Evolutionary conservation across 2,329 filamentous ascomycete species (phyloP).

Genomic region (Penicillium capsulatum): DNA sequence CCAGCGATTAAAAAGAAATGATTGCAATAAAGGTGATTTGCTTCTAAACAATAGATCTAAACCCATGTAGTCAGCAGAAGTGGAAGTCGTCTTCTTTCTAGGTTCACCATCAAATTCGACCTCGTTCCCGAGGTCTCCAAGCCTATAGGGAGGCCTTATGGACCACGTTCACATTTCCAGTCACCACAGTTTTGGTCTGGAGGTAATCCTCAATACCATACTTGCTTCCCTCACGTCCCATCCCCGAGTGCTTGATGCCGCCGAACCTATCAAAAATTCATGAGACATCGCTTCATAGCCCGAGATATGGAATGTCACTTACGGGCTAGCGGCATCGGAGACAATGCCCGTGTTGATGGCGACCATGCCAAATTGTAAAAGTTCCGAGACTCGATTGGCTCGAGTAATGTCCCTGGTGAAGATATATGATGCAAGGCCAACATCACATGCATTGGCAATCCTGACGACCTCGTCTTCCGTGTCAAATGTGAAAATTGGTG

Average conservation of each 20-base stretch:
- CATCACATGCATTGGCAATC: constrained; percentile 55
- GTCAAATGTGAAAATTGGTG: constrained; percentile 58
- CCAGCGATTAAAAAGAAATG: too few species aligned
- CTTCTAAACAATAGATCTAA: too few species aligned
- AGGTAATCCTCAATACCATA: constrained; percentile 58
- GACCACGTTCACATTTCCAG: too few species aligned
- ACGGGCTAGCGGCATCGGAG: constrained; percentile 51
- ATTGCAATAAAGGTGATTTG: too few species aligned
- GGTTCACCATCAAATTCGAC: too few species aligned
- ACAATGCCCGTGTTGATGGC: constrained; percentile 54
- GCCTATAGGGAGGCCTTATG: too few species aligned
- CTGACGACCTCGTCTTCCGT: constrained; percentile 58
- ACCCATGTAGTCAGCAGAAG: too few species aligned
- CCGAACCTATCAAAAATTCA: too few species aligned
- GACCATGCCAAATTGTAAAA: constrained; percentile 63
- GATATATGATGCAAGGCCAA: constrained; percentile 61
- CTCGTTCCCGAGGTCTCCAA: too few species aligned
- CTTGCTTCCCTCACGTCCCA: constrained; percentile 61
- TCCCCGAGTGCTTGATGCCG: constrained; percentile 61
- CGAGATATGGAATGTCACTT: too few species aligned
- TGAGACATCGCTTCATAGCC: too few species aligned
- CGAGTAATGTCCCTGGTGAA: constrained; percentile 57
- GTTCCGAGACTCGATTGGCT: constrained; percentile 55
- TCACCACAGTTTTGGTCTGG: constrained; percentile 1
- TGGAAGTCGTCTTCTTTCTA: too few species aligned